These are phyloP conservation scores for Ceratocystis harringtonii DNA, from an alignment of 2,329 filamentous ascomycete genomes.

Conservation along the genomic window DNA sequence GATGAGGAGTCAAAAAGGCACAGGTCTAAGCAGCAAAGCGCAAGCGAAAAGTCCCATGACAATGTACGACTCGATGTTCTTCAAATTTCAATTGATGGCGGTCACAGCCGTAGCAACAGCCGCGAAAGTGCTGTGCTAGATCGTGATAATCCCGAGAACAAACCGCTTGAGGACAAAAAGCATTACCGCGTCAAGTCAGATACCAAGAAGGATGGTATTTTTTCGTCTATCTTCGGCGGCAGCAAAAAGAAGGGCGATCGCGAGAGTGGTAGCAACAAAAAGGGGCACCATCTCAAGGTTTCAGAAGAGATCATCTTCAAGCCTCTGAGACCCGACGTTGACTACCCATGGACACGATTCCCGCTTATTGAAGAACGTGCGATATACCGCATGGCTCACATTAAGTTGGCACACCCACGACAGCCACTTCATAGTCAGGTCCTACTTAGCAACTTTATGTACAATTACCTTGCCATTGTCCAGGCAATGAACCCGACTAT, in stretches of 20 bases:
- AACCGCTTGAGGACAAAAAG: conserved; percentile 69
- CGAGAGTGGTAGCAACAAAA: conserved; percentile 50
- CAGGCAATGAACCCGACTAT: conserved; percentile 98
- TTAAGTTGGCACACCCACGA: conserved; percentile 94
- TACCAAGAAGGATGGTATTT: conserved; percentile 81
- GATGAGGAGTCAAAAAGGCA: conserved; percentile 51
- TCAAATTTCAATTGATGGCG: conserved; percentile 69
- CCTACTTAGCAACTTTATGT: conserved; percentile 98
- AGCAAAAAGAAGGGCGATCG: conserved; percentile 75
- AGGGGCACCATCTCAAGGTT: conserved; percentile 54
- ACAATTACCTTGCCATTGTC: conserved; percentile 94
- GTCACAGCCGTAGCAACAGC: conserved; percentile 36
- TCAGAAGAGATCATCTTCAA: conserved; percentile 66
- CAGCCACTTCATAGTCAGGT: conserved; percentile 88
- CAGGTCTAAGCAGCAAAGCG: conserved; percentile 43
- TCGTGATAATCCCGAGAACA: conserved; percentile 55
- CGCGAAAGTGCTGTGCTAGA: conserved; percentile 77
- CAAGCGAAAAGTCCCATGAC: conserved; percentile 47
- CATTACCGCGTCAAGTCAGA: conserved; percentile 68
- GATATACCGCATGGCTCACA: conserved; percentile 97
- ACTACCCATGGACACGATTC: conserved; percentile 93
- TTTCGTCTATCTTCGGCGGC: conserved; percentile 83
- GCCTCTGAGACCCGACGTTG: conserved; percentile 67
- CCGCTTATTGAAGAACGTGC: conserved; percentile 89
- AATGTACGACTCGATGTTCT: conserved; percentile 72